These are phyloP conservation scores for Tulasnella sp. DNA, from an alignment of 768 basidiomycete species.

Conservation along the genomic window DNA sequence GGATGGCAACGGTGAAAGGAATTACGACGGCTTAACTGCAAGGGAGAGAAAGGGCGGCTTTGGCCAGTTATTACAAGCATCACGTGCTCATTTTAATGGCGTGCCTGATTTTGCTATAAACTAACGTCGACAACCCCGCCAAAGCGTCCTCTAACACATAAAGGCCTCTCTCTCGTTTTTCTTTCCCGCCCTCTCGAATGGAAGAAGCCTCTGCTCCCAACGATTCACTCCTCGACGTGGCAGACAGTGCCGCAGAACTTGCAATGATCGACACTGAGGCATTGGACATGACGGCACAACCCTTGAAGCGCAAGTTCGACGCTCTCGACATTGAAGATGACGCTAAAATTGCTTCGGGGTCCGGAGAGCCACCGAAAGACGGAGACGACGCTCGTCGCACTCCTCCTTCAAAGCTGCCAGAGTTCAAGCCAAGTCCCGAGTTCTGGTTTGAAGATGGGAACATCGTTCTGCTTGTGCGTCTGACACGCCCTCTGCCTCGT, in stretches of 20 bases:
- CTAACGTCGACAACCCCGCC: not conserved
- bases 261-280: not conserved
- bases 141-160: not conserved
- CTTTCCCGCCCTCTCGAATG: not conserved
- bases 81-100: not conserved
- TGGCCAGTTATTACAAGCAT: not conserved
- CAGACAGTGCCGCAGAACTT: not conserved
- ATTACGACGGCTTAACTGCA: not conserved
- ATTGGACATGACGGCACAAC: not conserved
- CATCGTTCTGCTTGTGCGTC: constrained; percentile 13
- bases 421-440: constrained; percentile 1
- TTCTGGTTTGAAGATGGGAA: constrained; percentile 18
- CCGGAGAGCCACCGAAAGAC: not conserved
- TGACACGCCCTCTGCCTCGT: constrained; percentile 4
- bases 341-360: not conserved
- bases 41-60: not conserved
- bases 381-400: not conserved
- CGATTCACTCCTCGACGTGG: not conserved
- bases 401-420: not conserved
- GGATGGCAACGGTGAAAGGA: constrained; percentile 39
- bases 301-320: constrained; percentile 6
- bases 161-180: not conserved
- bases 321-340: constrained; percentile 1
- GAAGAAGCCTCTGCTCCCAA: not conserved
- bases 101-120: constrained; percentile 4